phyloP scores from a whole-genome alignment of 169 alveolate genomes.

The Babesia bigemina region DNA sequence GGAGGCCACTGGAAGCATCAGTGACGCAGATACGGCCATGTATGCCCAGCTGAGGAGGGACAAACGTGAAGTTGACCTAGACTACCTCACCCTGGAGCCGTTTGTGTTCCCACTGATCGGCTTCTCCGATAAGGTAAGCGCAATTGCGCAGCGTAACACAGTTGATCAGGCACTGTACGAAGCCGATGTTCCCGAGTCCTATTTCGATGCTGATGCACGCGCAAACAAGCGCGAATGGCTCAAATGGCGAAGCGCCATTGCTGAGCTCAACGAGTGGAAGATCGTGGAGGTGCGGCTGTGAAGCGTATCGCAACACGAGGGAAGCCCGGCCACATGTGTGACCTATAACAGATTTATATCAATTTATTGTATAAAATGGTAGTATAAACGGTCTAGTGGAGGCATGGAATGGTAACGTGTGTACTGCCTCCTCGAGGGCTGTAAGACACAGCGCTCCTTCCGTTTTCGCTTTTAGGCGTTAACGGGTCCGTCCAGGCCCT shows the following conservation, averaged over 20 bases:
- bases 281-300: conserved; percentile 11
- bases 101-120: conserved; percentile 20
- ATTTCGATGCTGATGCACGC: conserved; percentile 7
- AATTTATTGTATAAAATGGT: too few relatives aligned
- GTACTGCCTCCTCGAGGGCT: too few relatives aligned
- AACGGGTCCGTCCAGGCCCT: too few relatives aligned
- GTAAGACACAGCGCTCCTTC: too few relatives aligned
- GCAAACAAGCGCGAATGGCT: conserved; percentile 13
- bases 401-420: too few relatives aligned
- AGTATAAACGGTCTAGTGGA: too few relatives aligned
- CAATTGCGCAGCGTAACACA: background rate
- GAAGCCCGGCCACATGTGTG: too few relatives aligned
- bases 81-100: conserved; percentile 28
- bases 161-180: conserved; percentile 12
- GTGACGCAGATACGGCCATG: background rate
- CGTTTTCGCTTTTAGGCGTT: too few relatives aligned
- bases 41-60: conserved; percentile 12
- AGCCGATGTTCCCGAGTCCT: conserved; percentile 18
- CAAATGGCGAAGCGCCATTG: conserved; percentile 13
- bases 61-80: conserved; percentile 16
- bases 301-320: background rate
- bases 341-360: too few relatives aligned
- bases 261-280: conserved; percentile 36
- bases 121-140: background rate
- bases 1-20: conserved; percentile 6